phyloP scores from a whole-genome alignment of 768 basidiomycete species.

The Lactarius pseudohatsudake region DNA sequence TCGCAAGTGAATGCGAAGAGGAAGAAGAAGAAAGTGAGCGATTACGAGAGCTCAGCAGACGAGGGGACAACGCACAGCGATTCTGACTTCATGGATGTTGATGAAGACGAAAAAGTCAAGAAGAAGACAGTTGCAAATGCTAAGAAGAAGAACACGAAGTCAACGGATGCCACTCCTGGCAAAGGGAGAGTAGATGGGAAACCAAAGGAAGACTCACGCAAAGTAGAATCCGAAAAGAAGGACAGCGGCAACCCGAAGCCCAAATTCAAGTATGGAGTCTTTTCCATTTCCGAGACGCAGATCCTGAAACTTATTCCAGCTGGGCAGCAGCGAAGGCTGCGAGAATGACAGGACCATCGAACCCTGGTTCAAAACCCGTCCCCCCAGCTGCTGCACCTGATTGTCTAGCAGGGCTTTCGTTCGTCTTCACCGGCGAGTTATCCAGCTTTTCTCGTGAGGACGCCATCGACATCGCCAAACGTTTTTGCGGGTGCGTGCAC shows the following conservation, averaged over 20 bases:
- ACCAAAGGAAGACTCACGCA: slow-evolving; percentile 26
- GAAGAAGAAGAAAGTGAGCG: slow-evolving; percentile 37
- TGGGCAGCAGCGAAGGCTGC: slow-evolving; percentile 60
- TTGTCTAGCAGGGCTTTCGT: slow-evolving; percentile 80
- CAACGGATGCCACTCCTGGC: neutral
- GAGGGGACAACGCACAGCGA: slow-evolving; percentile 33
- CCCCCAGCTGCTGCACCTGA: slow-evolving; percentile 75
- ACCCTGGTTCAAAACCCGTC: slow-evolving; percentile 56
- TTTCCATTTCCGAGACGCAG: neutral
- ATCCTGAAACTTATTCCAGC: slow-evolving; percentile 33
- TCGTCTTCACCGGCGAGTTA: slow-evolving; percentile 96
- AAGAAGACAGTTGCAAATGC: slow-evolving; percentile 29
- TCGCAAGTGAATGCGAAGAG: slow-evolving; percentile 34
- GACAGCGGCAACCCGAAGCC: slow-evolving; percentile 35
- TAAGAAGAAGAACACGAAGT: slow-evolving; percentile 24
- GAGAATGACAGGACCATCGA: slow-evolving; percentile 57
- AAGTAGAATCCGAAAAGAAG: slow-evolving; percentile 22
- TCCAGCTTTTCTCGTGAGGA: slow-evolving; percentile 86
- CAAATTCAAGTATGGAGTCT: slow-evolving; percentile 39
- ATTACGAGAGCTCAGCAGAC: slow-evolving; percentile 35
- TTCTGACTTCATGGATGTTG: slow-evolving; percentile 27
- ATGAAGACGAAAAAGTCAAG: slow-evolving; percentile 27
- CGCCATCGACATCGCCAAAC: slow-evolving; percentile 83
- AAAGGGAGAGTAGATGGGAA: slow-evolving; percentile 21
- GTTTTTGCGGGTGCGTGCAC: slow-evolving; percentile 79